A percentile compares a stretch with the other conserved stretches of the same genome.
phyloP scores from a whole-genome alignment of 2,329 filamentous ascomycete species.

The Ophiostoma quercus region DNA sequence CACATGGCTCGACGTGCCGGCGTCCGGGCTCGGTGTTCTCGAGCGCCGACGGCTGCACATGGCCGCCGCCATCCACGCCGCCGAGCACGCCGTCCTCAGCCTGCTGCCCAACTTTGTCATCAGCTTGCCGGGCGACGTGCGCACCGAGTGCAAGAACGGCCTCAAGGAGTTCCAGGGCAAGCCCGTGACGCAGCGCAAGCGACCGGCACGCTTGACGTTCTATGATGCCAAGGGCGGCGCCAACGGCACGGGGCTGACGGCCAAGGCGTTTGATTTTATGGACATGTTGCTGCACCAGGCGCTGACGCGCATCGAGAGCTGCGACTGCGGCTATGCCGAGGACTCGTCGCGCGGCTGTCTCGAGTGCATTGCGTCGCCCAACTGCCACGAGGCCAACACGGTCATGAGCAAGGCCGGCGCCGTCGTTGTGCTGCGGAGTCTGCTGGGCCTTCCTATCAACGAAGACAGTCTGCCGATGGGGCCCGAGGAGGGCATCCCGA shows the following conservation, averaged over 20 bases:
- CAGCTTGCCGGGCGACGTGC: slow-evolving; percentile 81
- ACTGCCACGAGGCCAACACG: slow-evolving; percentile 79
- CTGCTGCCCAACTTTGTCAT: slow-evolving; percentile 89
- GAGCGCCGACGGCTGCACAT: slow-evolving; percentile 67
- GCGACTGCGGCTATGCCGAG: slow-evolving; percentile 60
- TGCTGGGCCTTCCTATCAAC: slow-evolving; percentile 74
- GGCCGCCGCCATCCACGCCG: slow-evolving; percentile 86
- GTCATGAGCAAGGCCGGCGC: slow-evolving; percentile 92
- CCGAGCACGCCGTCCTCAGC: slow-evolving; percentile 83
- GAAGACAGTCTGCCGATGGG: slow-evolving; percentile 82
- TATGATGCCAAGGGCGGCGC: slow-evolving; percentile 92
- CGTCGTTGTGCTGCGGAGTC: slow-evolving; percentile 69
- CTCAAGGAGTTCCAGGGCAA: slow-evolving; percentile 71
- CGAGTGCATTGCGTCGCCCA: slow-evolving; percentile 82
- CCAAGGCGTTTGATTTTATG: slow-evolving; percentile 90
- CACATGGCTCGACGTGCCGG: slow-evolving; percentile 92
- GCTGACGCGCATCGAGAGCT: slow-evolving; percentile 67
- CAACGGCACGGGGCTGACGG: slow-evolving; percentile 76
- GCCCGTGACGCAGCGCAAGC: slow-evolving; percentile 57
- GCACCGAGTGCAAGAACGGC: slow-evolving; percentile 87
- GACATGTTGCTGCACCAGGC: slow-evolving; percentile 73
- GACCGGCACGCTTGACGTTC: slow-evolving; percentile 83
- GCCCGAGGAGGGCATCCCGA: slow-evolving; percentile 62
- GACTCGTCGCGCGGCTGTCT: slow-evolving; percentile 89
- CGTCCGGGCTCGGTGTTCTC: slow-evolving; percentile 71